Evolutionary conservation across 129 eudicot genomes (phyloP), one percentile per base, ranked within the genome.

Genomic region (Flaveria bidentis): DNA sequence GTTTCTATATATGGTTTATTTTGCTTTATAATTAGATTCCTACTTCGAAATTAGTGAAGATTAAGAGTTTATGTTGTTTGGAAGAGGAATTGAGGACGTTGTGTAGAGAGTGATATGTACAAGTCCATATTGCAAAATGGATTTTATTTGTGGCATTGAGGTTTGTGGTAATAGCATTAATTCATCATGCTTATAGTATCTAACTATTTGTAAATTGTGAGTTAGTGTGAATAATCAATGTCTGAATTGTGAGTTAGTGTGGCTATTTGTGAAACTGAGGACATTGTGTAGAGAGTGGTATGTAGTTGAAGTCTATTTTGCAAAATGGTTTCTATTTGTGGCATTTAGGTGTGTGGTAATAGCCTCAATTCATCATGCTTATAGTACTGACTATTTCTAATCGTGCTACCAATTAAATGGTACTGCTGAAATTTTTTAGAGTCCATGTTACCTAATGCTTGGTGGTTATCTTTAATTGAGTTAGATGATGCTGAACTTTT

Each of bases 401-500:
- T 18, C 25, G 45, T 74, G 45, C 15, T 41, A 62, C 52, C 42
- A 63, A 8, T 51, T 64, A 76, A 5, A 18, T 50, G 51, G 65
- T 13, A 63, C 15, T 33, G 6, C 17, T 28, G 36, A 49, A 28
- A 62, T 63, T 50, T 26, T 17, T 6, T 65, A 65, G 66, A 67
- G 72, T 25, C 56, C 65, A 76, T 65, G 41, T 58, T 46, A n/a
- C 14, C 58, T 69, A 60, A 47, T 61, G 36, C 9, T 5, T 62
- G 46, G 12, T 47, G 46, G 64, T 78, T 67, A 36, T 65, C 53
- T 60, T 58, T 9, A 22, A 47, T 17, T 33, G 55, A 78, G 56
- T 60, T 78, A 47, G 77, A 60, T 3, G 44, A 46, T 71, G 53
- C 65, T 71, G 63, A n/a, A 46, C 53, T 12, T 71, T 70, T 70